Base-by-base conservation (phyloP, 192 early-diverging fungal genomes). In the Mortierella hygrophila region DNA sequence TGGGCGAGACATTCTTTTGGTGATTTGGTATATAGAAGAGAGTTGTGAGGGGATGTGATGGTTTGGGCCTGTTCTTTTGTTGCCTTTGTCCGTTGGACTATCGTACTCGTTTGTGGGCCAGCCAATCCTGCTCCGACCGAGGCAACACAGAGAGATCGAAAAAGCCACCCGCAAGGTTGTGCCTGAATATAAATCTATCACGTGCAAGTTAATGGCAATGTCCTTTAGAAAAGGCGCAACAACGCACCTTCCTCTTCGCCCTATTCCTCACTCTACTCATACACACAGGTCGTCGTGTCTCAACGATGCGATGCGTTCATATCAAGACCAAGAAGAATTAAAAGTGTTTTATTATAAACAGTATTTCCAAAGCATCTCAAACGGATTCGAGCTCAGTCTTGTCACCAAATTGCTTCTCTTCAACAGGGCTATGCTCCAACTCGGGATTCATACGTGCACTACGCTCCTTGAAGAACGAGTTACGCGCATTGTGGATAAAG, bases 401-500 rank as follows among this genome's bases (percentile, higher is more conserved):
- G 60, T 65, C 29, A 29, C 60, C 60, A 9, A 16, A 26, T 15
- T 79, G 41, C 70, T 79, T 79, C 52, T 80, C 79, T 7, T 65
- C 46, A 20, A 40, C n/a, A 29, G 42, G 55, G 44, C 47, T 32
- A 2, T 72, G 21, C 26, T 63, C 69, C 26, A 76, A 76, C 37
- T 82, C 80, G 21, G 49, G 65, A n/a, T 82, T 75, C 38, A 82
- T 46, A 38, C 47, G 42, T 6, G 75, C 75, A 75, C 80, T 82
- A n/a, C 63, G 29, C 52, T 35, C 63, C 6, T 68, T 54, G 42
- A 79, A 69, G 26, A 41, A 52, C 29, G 49, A 57, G 74, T 88
- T 85, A 65, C 88, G 83, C 44, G 46, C 69, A 54, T 82, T 81
- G 68, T 88, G 88, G 44, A 88, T 40, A 44, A 70, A 74, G 7